Evolutionary conservation across 345 rosid species (phyloP), one percentile per base, ranked within the genome.

Genomic region (Iberis pinnata): DNA sequence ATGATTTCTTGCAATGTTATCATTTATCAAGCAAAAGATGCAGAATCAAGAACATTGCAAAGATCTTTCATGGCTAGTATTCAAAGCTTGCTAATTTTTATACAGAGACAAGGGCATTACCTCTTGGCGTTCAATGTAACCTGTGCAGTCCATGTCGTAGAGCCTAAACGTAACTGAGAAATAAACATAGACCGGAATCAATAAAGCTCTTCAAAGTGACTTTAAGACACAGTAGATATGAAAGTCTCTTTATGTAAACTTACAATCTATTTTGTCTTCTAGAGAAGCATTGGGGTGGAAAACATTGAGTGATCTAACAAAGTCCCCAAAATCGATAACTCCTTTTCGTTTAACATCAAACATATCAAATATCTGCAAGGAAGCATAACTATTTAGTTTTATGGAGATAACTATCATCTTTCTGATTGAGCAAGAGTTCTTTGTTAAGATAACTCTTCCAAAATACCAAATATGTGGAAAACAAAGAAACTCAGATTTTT

Each of bases 41-140:
- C 26, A 50, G 2, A 32, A 16, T 26, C 53, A 53, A 54, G 13
- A 54, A 55, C 50, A 64, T 27, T 16, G 13, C 6, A 24, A 24
- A 16, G 14, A 43, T 53, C 8, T 27, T 37, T 43, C 17, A 8
- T 27, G 8, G 32, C 14, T 43, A 19, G 24, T 27, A 32, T 43
- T 51, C 18, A 41, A 5, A 42, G 41, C 25, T 31, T n/a, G n/a
- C n/a, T n/a, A n/a, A n/a, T n/a, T n/a, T n/a, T n/a, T n/a, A n/a
- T n/a, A n/a, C n/a, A n/a, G n/a, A n/a, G n/a, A n/a, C n/a, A n/a
- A n/a, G 8, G 33, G 10, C 8, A 29, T 20, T 75, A 90, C 98
- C 88, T 85, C 99, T 39, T 88, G 88, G 27, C 99, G 94, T 78
- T 82, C 97, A 40, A 93, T 93, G 68, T 74, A 93, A 65, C 99